Evolutionary conservation across 164 flowering plant genomes (phyloP), one percentile per base, ranked within the genome.

Genomic region (Vitis rupestris): DNA sequence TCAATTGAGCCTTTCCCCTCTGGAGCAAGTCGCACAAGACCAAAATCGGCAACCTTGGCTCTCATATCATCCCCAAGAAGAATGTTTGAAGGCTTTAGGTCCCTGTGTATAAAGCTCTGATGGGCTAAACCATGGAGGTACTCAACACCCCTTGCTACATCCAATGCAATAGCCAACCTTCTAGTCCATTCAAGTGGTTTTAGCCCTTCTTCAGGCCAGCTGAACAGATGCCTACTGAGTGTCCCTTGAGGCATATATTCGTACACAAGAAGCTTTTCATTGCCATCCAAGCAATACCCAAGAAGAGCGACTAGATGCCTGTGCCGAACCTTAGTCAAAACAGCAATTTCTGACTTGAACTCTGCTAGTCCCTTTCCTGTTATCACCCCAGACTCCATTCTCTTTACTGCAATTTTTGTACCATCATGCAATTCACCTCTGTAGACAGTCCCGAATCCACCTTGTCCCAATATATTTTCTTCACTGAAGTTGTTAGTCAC

Each of bases 31-130:
- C 93, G 86, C 0, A 90, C 96, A 66, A 90, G 90, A 15, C 96
- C 96, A 70, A 90, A 90, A 76, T 90, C 96, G 1, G 91, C 84
- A 51, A 90, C 93, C 75, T 90, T 90, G 23, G 96, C 96, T 67
- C 93, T 84, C 93, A 90, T 87, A 73, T 90, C 93, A 80, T 90
- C 96, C 50, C 96, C 96, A n/a, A 90, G 91, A 55, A 90, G 87
- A 72, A 90, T 90, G 71, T 90, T 90, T 2, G 96, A 90, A 54
- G 96, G 91, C 76, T 90, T 90, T 23, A 90, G 78, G 73, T 90
- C 95, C 68, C 95, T 80, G 55, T 90, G 94, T 67, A 90, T 90
- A 66, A 90, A 90, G 80, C 94, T 90, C 62, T 90, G 94, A 72
- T 90, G 95, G 3, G 95, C 95, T 65, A 90, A 80, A 63, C 85